Evolutionary conservation across 441 rosid genomes (phyloP), one percentile per base, ranked within the genome.

Genomic region (Populus hybrid): DNA sequence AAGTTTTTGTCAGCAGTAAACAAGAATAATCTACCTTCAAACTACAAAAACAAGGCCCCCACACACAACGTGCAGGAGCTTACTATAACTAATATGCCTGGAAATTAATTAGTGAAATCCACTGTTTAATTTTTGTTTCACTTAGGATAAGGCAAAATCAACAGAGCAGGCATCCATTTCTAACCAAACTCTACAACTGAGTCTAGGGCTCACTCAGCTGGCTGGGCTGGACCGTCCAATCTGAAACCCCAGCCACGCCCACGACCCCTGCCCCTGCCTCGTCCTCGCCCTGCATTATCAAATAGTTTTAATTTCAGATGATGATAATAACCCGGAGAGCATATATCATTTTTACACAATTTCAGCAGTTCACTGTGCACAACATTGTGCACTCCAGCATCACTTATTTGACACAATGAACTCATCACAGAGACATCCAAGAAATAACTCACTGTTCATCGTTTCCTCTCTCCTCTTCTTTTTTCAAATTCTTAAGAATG

Each of bases 201-300:
- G 33, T 9, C 40, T 33, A 45, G 29, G 38, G 21, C 71, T 75
- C 38, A 76, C 31, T 75, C 69, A 20, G 64, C 74, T 31, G 75
- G 21, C 26, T 56, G 80, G 24, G 77, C 63, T 1, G 71, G 69
- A 26, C 74, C 79, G 29, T 75, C 76, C 23, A 71, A 35, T 67
- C 79, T 72, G 76, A 72, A 35, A 75, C 68, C 82, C 42, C 53
- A 65, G 21, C 80, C 75, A 63, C 64, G 72, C 9, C 82, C 82
- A 16, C 80, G 84, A 20, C 76, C 82, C 64, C 70, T 21, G 42
- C 72, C 75, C 77, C 70, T 21, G 42, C 72, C 75, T 74, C 68
- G 75, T 0, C 80, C 83, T 63, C 74, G 69, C 11, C 81, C 84
- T 79, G 80, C 72, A 53, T 53, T 20, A 2, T 18, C 36, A 53